Conservation (phyloP, 208 protist genomes). For the Trypanosoma conorhini region DNA sequence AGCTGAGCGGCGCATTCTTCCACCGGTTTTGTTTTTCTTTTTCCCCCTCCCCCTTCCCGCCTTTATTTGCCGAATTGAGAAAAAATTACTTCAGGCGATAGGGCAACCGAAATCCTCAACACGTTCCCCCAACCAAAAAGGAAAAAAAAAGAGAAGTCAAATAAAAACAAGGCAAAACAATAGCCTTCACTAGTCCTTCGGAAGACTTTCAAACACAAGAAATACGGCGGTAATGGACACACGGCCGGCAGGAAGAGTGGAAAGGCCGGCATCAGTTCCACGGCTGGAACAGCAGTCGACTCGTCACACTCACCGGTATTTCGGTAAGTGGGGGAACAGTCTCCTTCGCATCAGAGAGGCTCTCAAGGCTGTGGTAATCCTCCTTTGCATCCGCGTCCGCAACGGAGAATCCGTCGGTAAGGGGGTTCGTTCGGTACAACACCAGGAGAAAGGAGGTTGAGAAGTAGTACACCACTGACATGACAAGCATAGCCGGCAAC, state of each 20-base stretch:
- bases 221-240: not conserved
- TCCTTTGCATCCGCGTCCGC: conserved; percentile 68
- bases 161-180: not conserved
- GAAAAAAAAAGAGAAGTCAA: not conserved
- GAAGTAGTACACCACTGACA: conserved; percentile 78
- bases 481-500: conserved; percentile 73
- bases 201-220: not conserved
- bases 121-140: not conserved
- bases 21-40: not conserved
- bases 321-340: conserved; percentile 81
- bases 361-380: conserved; percentile 54
- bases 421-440: conserved; percentile 72
- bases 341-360: conserved; percentile 44
- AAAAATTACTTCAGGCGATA: not conserved
- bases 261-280: conserved; percentile 46
- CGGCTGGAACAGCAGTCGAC: conserved; percentile 77
- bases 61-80: conserved; percentile 14
- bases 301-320: conserved; percentile 81
- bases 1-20: conserved; percentile 19
- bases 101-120: not conserved
- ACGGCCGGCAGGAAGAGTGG: not conserved
- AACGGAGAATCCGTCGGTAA: conserved; percentile 70
- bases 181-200: not conserved
- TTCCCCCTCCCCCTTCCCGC: not conserved
- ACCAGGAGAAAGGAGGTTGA: conserved; percentile 57